These are phyloP conservation scores for Nicotiana benthamiana DNA, from an alignment of 257 asterid genomes.

Conservation along the genomic window DNA sequence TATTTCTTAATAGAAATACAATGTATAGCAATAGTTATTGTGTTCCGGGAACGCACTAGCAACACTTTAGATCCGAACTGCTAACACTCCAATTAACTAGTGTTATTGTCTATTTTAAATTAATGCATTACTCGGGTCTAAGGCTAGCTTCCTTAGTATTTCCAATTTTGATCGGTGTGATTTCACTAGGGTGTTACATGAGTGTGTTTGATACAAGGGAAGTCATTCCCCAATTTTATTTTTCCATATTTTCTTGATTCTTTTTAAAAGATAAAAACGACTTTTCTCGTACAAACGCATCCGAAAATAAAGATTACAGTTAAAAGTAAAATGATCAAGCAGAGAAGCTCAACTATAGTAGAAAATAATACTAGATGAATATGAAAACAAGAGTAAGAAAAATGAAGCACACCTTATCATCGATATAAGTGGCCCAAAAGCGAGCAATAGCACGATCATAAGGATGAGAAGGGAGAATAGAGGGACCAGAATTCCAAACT, in stretches of 20 bases:
- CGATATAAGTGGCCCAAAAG: conserved; percentile 32
- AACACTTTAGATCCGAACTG: too few species aligned
- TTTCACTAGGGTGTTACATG: not conserved
- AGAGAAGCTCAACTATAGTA: not conserved
- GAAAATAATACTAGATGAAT: not conserved
- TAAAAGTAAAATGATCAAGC: not conserved
- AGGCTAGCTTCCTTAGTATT: too few species aligned
- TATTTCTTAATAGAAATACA: too few species aligned
- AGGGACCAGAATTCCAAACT: conserved; percentile 15
- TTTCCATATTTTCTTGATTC: too few species aligned
- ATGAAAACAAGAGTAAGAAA: not conserved
- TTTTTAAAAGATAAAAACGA: not conserved
- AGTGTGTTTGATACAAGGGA: not conserved
- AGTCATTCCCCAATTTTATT: too few species aligned
- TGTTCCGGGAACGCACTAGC: too few species aligned
- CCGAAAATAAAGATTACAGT: not conserved
- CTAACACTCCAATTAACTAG: too few species aligned
- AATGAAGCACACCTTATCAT: conserved; percentile 10
- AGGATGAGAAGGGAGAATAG: conserved; percentile 23
- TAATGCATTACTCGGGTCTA: too few species aligned
- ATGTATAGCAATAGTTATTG: too few species aligned
- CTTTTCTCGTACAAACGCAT: not conserved
- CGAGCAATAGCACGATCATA: conserved; percentile 23
- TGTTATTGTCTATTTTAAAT: too few species aligned
- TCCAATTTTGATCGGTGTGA: too few species aligned